Percentiles rank a stretch among this genome's conserved stretches.
phyloP scores from a whole-genome alignment of 495 filamentous ascomycete genomes.

The Bryoglossum gracile region DNA sequence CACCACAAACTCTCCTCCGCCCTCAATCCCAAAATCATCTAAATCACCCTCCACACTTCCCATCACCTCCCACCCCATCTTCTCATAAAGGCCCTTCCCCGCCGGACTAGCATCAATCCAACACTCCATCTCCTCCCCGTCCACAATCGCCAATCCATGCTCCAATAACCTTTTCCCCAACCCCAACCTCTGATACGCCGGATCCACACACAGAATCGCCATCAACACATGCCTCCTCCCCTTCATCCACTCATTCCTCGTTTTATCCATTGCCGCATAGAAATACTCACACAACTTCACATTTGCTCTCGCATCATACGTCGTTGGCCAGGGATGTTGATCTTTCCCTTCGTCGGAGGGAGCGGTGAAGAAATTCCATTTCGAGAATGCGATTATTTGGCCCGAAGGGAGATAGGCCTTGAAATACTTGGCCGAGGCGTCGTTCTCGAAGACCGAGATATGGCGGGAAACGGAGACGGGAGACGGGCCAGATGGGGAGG shows the following conservation, averaged over 20 bases:
- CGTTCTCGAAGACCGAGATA: not conserved
- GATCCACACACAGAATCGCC: conserved; percentile 4
- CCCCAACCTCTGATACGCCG: conserved; percentile 10
- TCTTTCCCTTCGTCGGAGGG: too few relatives aligned
- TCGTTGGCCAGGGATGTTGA: not conserved
- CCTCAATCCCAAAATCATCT: conserved; percentile 5
- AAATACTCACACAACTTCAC: not conserved
- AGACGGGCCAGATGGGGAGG: not conserved
- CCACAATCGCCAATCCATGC: conserved; percentile 2
- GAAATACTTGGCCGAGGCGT: not conserved
- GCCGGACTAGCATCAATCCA: conserved; percentile 6
- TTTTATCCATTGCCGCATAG: not conserved
- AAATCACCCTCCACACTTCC: conserved; percentile 4
- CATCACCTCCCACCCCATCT: conserved; percentile 11
- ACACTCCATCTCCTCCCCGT: conserved; percentile 4
- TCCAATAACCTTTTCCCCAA: conserved; percentile 7
- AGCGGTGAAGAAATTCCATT: conserved; percentile 4
- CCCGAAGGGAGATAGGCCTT: conserved; percentile 2
- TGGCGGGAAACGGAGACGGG: not conserved
- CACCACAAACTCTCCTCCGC: too few relatives aligned
- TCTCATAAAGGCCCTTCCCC: conserved; percentile 11
- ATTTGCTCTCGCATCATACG: not conserved
- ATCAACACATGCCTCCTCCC: conserved; percentile 8
- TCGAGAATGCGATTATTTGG: not conserved
- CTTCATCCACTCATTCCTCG: conserved; percentile 1